Evolutionary conservation across 345 rosid species (phyloP).

Genomic region (Bretschneidera sinensis): DNA sequence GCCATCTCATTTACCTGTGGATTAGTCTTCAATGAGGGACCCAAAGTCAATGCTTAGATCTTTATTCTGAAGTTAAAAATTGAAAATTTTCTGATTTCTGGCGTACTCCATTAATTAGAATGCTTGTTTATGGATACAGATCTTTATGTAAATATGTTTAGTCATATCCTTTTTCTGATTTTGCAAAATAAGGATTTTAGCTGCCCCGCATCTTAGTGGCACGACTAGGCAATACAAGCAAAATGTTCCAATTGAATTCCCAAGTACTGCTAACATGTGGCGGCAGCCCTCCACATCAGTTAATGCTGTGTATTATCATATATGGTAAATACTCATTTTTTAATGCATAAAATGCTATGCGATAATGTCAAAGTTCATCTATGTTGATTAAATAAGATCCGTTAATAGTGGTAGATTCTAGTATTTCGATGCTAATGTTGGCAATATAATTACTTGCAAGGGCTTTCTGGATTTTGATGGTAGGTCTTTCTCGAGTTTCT

Average conservation of each 20-base stretch:
- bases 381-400: too few species aligned
- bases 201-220: not conserved
- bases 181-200: not conserved
- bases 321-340: too few species aligned
- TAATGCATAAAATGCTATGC: not conserved
- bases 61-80: conserved; percentile 15
- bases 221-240: too few species aligned
- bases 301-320: too few species aligned
- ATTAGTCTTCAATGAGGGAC: conserved; percentile 14
- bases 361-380: not conserved
- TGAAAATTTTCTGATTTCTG: not conserved
- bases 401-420: too few species aligned
- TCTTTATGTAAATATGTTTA: not conserved
- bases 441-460: too few species aligned
- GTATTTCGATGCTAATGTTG: too few species aligned
- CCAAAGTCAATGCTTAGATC: conserved; percentile 28
- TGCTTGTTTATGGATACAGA: not conserved
- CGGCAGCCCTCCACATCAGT: too few species aligned
- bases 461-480: not conserved
- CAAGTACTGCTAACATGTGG: not conserved
- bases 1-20: conserved; percentile 31
- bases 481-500: too few species aligned
- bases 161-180: not conserved
- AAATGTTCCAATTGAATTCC: too few species aligned
- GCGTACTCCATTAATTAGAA: not conserved